phyloP scores from a whole-genome alignment of 1,284 basidiomycete species.

The Malassezia yamatoensis region DNA sequence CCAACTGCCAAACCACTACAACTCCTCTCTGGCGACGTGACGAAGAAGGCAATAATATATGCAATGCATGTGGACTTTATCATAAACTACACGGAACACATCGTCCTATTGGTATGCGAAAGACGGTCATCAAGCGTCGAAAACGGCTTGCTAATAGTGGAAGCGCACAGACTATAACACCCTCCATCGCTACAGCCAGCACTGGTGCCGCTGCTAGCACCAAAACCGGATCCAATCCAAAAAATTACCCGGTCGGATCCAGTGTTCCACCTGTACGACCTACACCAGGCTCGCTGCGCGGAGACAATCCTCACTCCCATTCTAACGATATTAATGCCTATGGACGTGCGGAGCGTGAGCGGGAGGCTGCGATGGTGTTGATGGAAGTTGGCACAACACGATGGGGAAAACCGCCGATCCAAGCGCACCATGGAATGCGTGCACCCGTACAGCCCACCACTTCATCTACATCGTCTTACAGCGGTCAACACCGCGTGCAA shows the following conservation, averaged over 20 bases:
- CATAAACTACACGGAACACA: constrained; percentile 96
- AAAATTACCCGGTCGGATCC: neutral
- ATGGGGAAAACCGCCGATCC: neutral
- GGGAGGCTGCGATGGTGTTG: constrained; percentile 42
- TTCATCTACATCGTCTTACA: neutral
- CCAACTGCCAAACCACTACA: constrained; percentile 77
- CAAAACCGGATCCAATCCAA: neutral
- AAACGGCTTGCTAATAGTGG: constrained; percentile 70
- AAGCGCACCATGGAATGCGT: neutral
- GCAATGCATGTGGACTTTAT: constrained; percentile 80
- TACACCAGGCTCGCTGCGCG: neutral
- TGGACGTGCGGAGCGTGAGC: constrained; percentile 32
- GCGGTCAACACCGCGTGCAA: neutral
- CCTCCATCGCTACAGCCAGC: neutral
- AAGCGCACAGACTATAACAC: neutral
- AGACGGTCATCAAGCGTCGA: constrained; percentile 92
- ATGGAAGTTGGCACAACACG: constrained; percentile 35
- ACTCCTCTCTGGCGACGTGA: constrained; percentile 85
- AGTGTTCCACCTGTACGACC: neutral
- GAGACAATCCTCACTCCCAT: neutral
- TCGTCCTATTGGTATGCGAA: constrained; percentile 95
- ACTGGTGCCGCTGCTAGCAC: neutral
- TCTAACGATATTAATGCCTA: neutral
- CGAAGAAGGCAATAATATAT: constrained; percentile 79
- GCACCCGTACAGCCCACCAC: neutral